phyloP scores from a whole-genome alignment of 2,329 filamentous ascomycete species.

The Trichoderma koningii region DNA sequence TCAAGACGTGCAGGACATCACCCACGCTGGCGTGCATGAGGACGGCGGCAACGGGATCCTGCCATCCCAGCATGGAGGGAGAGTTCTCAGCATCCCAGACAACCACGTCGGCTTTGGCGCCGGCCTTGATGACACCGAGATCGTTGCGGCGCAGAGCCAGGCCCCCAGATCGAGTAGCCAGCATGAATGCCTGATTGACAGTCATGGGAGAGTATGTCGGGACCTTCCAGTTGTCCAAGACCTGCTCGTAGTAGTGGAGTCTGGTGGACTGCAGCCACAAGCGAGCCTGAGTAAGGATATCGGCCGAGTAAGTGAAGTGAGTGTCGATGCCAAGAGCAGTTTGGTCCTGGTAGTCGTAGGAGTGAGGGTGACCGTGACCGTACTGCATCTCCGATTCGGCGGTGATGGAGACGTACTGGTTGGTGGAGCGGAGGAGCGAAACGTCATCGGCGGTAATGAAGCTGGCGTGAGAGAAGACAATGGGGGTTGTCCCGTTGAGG shows the following conservation, averaged over 20 bases:
- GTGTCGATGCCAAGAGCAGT: constrained; percentile 57
- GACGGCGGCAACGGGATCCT: constrained; percentile 57
- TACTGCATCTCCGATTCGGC: constrained; percentile 62
- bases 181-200: constrained; percentile 54
- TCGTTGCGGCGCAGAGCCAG: constrained; percentile 54
- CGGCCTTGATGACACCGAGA: constrained; percentile 50
- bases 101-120: constrained; percentile 52
- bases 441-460: constrained; percentile 46
- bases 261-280: constrained; percentile 55
- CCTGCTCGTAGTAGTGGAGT: constrained; percentile 42
- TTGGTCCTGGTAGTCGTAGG: constrained; percentile 52
- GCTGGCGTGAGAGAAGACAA: constrained; percentile 55
- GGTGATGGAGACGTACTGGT: constrained; percentile 59
- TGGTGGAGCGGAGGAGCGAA: constrained; percentile 48
- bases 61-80: constrained; percentile 56
- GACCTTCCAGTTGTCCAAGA: constrained; percentile 46
- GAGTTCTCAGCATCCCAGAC: constrained; percentile 52
- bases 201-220: constrained; percentile 47
- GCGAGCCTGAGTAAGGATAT: constrained; percentile 55
- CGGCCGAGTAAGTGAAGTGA: constrained; percentile 54
- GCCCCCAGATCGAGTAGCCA: constrained; percentile 56
- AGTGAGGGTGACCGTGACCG: constrained; percentile 52
- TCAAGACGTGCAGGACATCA: constrained; percentile 53
- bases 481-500: constrained; percentile 29
- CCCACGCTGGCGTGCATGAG: constrained; percentile 57